Evolutionary conservation across 1,139 yeast species (phyloP), one percentile per base, ranked within the genome.

Genomic region (Kodamaea derodonti): DNA sequence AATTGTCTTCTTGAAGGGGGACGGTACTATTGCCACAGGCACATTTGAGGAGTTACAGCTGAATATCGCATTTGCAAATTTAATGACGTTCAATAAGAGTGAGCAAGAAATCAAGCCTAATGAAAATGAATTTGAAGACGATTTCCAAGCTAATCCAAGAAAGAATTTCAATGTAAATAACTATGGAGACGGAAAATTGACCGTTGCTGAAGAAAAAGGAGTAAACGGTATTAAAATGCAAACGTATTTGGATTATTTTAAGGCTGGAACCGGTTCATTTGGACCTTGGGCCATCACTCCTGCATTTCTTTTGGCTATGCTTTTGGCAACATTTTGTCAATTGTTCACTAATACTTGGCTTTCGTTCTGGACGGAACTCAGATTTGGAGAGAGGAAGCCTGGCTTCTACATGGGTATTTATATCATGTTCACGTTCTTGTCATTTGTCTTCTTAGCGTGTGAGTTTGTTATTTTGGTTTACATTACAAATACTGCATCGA

Each of bases 291-390:
- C 49, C 15, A 41, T 49, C 36, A 40, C 49, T 24, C 55, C 63
- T n/a, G 25, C 48, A 16, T 35, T 60, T 28, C 27, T 48, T 5
- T 33, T 42, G 15, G 43, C 49, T 28, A 50, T 52, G 60, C 7
- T 50, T 2, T 45, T 80, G 5, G 56, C 78, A 4, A 73, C 87
- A 0, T 85, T 84, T 50, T 66, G 72, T 41, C 72, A 67, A 34
- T 57, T 84, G 27, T 84, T 85, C 52, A 70, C 84, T 24, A 84
- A 83, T 47, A 80, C 82, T 14, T 88, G 95, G 95, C 66, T 88
- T 41, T 81, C 95, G 1, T 88, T 76, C 56, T 88, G 97, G 97
- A 71, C 84, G 3, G 73, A 70, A 14, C 35, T 65, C 34, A 79
- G 74, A 52, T 86, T 82, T 49, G 38, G 50, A 2, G 51, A 50